phyloP scores from a whole-genome alignment of 2,329 filamentous ascomycete genomes.

The Pseudopyricularia cyperi region DNA sequence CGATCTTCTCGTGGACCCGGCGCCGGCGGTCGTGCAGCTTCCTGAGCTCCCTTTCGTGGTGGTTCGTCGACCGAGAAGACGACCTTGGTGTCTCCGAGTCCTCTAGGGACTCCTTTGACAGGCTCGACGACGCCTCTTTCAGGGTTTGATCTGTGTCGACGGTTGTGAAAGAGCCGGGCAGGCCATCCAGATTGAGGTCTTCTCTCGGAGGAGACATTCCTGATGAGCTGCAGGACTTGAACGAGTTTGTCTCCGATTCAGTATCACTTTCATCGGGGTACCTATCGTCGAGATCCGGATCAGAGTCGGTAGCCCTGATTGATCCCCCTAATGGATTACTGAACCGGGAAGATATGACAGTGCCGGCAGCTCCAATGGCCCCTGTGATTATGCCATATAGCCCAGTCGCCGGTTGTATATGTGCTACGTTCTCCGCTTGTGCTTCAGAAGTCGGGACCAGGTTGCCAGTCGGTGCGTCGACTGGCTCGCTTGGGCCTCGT shows the following conservation, averaged over 20 bases:
- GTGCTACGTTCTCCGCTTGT: constrained; percentile 17
- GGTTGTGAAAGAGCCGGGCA: background rate
- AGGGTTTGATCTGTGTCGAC: constrained; percentile 5
- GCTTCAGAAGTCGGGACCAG: constrained; percentile 9
- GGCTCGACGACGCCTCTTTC: constrained; percentile 13
- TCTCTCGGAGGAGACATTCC: background rate
- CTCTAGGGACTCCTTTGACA: constrained; percentile 24
- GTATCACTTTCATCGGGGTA: constrained; percentile 5
- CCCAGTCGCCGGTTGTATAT: constrained; percentile 19
- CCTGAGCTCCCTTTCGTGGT: constrained; percentile 50
- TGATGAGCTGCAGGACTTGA: background rate
- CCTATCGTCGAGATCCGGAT: constrained; percentile 15
- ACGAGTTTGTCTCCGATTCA: background rate
- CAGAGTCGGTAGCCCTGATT: constrained; percentile 16
- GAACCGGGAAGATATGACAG: constrained; percentile 27
- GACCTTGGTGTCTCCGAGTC: constrained; percentile 3
- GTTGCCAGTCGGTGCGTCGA: constrained; percentile 16
- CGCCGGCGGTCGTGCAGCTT: constrained; percentile 48
- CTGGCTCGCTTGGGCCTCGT: background rate
- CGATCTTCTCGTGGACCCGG: constrained; percentile 50
- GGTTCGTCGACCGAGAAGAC: constrained; percentile 13
- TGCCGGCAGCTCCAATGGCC: constrained; percentile 36
- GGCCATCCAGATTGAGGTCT: background rate
- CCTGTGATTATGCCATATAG: constrained; percentile 43
- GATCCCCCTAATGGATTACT: constrained; percentile 17